Conservation (phyloP, 768 basidiomycete species). For the Tephrocybe rancida region DNA sequence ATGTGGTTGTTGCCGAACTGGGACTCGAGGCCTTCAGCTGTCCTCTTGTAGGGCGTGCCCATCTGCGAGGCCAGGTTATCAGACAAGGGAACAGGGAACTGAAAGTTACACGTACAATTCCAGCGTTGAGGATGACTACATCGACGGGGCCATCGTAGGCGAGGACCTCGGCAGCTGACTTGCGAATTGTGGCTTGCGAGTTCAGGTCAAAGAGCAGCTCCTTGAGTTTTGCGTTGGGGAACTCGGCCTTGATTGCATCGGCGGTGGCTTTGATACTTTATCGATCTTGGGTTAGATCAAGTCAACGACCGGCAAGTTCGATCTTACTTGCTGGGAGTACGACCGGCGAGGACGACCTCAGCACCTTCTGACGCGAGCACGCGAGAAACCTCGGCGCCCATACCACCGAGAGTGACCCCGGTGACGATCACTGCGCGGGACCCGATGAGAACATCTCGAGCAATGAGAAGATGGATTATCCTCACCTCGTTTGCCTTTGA, state of each 20-base stretch:
- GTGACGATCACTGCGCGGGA: slow-evolving; percentile 5
- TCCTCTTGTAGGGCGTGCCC: slow-evolving; percentile 19
- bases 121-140: slow-evolving; percentile 23
- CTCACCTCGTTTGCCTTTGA: slow-evolving; percentile 10
- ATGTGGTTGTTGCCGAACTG: slow-evolving; percentile 25
- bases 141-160: slow-evolving; percentile 19
- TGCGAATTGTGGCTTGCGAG: slow-evolving; percentile 13
- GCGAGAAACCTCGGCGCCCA: slow-evolving; percentile 11
- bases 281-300: not conserved
- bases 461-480: not conserved
- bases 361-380: slow-evolving; percentile 7
- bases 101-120: slow-evolving; percentile 8
- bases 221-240: slow-evolving; percentile 9
- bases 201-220: slow-evolving; percentile 16
- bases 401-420: slow-evolving; percentile 8
- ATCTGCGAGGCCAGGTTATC: slow-evolving; percentile 7
- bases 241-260: slow-evolving; percentile 6
- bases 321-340: slow-evolving; percentile 1
- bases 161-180: slow-evolving; percentile 20
- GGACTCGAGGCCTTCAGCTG: slow-evolving; percentile 21
- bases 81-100: not conserved
- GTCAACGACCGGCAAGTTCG: not conserved
- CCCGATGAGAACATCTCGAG: not conserved
- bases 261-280: slow-evolving; percentile 8
- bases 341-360: slow-evolving; percentile 10